Evolutionary conservation across 805 yeast species (phyloP).

Genomic region (Schwanniomyces pseudopolymorphus): DNA sequence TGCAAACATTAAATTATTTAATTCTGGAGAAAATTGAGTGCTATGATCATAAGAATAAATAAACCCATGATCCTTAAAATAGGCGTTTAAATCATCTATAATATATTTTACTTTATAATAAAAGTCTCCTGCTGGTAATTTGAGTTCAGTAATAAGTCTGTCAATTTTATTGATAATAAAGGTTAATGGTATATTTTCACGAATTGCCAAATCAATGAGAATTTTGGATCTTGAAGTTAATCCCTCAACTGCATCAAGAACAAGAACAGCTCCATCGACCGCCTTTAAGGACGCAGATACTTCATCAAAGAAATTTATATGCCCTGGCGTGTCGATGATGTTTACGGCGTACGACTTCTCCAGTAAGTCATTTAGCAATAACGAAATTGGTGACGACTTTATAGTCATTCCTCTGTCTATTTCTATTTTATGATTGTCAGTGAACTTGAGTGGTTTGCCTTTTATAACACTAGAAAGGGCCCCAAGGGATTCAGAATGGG

Average conservation of each 20-base stretch:
- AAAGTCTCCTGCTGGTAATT: conserved; percentile 71
- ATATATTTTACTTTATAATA: conserved; percentile 63
- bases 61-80: conserved; percentile 36
- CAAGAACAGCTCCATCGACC: conserved; percentile 65
- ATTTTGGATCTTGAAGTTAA: conserved; percentile 53
- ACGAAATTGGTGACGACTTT: conserved; percentile 58
- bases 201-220: conserved; percentile 52
- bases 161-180: conserved; percentile 82
- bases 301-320: conserved; percentile 80
- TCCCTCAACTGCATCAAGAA: conserved; percentile 88
- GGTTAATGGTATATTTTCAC: conserved; percentile 50
- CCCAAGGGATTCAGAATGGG: conserved; percentile 49
- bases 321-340: conserved; percentile 90
- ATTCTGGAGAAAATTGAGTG: conserved; percentile 53
- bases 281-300: conserved; percentile 53
- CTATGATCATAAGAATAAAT: conserved; percentile 24
- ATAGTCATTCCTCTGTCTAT: conserved; percentile 68
- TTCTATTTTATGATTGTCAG: conserved; percentile 73
- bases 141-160: conserved; percentile 75
- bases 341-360: conserved; percentile 58
- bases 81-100: conserved; percentile 64
- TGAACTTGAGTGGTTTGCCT: conserved; percentile 55
- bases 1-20: conserved; percentile 71
- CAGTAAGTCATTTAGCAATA: conserved; percentile 53
- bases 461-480: conserved; percentile 28